Percentiles rank a stretch among this genome's conserved stretches.
Evolutionary conservation across 2,329 filamentous ascomycete genomes (phyloP).

Genomic region (Phialocephala sp.): DNA sequence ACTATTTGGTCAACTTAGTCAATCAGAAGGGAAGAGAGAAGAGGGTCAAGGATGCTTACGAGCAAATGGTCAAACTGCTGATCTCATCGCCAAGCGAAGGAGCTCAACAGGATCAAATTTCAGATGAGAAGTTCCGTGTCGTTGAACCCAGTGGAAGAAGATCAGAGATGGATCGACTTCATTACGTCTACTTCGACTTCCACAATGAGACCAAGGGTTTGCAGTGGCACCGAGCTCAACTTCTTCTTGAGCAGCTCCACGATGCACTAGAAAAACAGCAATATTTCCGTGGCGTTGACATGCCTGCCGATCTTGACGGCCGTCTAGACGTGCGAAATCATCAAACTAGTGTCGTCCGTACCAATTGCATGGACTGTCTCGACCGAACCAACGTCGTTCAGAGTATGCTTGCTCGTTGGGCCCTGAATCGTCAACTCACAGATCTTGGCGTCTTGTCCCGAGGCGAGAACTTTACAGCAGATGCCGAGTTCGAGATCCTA

Average conservation of each 20-base stretch:
- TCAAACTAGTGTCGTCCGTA: slow-evolving; percentile 91
- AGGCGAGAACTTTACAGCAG: slow-evolving; percentile 80
- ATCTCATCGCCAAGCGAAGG: slow-evolving; percentile 71
- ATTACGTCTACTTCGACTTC: slow-evolving; percentile 99
- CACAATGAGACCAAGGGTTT: slow-evolving; percentile 97
- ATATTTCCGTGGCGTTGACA: slow-evolving; percentile 92
- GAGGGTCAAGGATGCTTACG: slow-evolving; percentile 90
- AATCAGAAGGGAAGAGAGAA: slow-evolving; percentile 94
- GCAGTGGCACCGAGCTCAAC: slow-evolving; percentile 88
- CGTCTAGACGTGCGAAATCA: slow-evolving; percentile 79
- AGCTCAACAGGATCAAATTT: slow-evolving; percentile 67
- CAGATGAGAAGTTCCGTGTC: slow-evolving; percentile 80
- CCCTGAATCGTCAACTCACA: slow-evolving; percentile 84
- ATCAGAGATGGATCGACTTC: slow-evolving; percentile 78
- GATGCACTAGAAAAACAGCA: slow-evolving; percentile 78
- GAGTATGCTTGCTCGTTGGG: slow-evolving; percentile 92
- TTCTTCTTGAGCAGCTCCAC: slow-evolving; percentile 82
- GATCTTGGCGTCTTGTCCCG: slow-evolving; percentile 80
- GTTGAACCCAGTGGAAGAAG: slow-evolving; percentile 67
- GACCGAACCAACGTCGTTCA: slow-evolving; percentile 98
- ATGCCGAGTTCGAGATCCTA: slow-evolving; percentile 81
- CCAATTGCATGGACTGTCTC: slow-evolving; percentile 99
- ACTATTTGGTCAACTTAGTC: slow-evolving; percentile 95
- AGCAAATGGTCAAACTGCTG: slow-evolving; percentile 82
- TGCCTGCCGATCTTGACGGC: slow-evolving; percentile 72